phyloP scores from a whole-genome alignment of 2,329 filamentous ascomycete genomes.

The Ceratocystis papillata region DNA sequence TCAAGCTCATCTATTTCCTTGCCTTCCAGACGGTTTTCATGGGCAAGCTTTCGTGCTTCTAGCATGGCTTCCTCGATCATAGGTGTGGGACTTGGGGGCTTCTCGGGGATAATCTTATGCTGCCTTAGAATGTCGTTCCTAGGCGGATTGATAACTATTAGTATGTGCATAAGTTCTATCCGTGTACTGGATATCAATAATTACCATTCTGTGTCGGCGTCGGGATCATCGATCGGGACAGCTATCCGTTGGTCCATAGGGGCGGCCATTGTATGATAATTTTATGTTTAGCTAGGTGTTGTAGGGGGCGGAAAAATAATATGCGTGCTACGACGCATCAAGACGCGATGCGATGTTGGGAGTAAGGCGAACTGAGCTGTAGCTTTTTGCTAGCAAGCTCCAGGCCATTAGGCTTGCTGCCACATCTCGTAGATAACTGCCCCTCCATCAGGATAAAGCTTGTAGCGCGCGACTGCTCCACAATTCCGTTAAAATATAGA shows the following conservation, averaged over 20 bases:
- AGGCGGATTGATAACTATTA: constrained; percentile 5
- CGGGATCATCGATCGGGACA: constrained; percentile 87
- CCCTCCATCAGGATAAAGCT: constrained; percentile 7
- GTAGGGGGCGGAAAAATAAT: background rate
- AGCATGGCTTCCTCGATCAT: constrained; percentile 90
- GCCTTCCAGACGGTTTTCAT: constrained; percentile 86
- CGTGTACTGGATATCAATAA: constrained; percentile 25
- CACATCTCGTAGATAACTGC: constrained; percentile 11
- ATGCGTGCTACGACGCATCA: background rate
- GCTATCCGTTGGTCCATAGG: constrained; percentile 53
- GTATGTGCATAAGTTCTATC: background rate
- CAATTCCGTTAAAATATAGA: constrained; percentile 1
- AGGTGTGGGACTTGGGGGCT: constrained; percentile 86
- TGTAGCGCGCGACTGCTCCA: background rate
- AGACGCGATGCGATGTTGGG: background rate
- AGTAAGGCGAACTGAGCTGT: background rate
- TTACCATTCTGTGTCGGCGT: constrained; percentile 96
- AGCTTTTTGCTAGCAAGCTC: background rate
- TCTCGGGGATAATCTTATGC: constrained; percentile 95
- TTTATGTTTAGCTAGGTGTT: background rate
- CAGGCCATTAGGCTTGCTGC: background rate
- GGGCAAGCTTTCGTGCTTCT: constrained; percentile 69
- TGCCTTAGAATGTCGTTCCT: constrained; percentile 99
- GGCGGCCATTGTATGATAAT: constrained; percentile 43
- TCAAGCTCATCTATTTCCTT: constrained; percentile 91